These are phyloP conservation scores for Xylaria longipes DNA, from an alignment of 495 filamentous ascomycete species.

Conservation along the genomic window DNA sequence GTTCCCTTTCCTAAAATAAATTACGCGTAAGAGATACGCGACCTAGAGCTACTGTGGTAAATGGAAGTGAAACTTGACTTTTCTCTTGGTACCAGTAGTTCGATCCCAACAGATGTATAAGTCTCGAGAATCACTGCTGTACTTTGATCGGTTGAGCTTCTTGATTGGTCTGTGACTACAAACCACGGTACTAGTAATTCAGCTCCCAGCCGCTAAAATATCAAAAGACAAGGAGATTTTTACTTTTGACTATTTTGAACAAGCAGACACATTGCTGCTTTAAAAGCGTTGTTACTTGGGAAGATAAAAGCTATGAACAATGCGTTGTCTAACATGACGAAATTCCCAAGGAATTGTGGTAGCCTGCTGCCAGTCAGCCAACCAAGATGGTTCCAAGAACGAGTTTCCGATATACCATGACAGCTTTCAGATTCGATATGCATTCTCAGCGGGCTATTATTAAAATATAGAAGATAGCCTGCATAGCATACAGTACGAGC, in stretches of 20 bases:
- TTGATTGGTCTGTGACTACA: too few species aligned
- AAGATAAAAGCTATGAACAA: background rate
- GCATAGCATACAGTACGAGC: too few species aligned
- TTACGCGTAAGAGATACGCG: background rate
- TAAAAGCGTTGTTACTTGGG: background rate
- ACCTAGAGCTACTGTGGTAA: background rate
- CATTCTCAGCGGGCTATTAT: background rate
- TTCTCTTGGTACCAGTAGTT: background rate
- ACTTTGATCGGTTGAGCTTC: too few species aligned
- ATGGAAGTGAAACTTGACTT: background rate
- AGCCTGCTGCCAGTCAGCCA: background rate
- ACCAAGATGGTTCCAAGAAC: background rate
- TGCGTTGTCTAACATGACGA: background rate
- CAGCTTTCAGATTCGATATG: background rate
- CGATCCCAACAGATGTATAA: background rate
- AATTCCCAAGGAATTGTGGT: background rate
- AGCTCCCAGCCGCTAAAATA: too few species aligned
- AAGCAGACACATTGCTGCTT: background rate
- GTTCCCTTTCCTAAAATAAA: background rate
- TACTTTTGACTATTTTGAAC: background rate
- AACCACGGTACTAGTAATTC: too few species aligned
- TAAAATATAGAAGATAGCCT: background rate
- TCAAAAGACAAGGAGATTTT: background rate
- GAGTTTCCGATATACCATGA: background rate
- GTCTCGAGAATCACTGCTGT: too few species aligned